These are phyloP conservation scores for Oryza officinalis DNA, from an alignment of 176 grass and related monocot species.

Conservation along the genomic window DNA sequence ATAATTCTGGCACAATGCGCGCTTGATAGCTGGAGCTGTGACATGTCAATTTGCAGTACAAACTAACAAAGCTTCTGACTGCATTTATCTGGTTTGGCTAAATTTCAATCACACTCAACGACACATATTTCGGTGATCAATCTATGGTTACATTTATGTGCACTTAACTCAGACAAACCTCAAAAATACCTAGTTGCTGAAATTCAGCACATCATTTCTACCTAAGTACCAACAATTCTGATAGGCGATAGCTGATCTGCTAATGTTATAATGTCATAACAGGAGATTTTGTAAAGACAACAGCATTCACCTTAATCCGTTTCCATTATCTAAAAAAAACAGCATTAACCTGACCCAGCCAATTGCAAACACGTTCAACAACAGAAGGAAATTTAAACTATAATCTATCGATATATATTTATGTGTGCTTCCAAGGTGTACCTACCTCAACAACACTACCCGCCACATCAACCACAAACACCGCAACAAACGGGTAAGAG, in stretches of 20 bases:
- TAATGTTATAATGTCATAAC: background rate
- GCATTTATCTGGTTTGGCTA: background rate
- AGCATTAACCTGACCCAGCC: background rate
- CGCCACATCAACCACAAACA: background rate
- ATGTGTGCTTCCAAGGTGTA: background rate
- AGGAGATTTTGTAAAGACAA: background rate
- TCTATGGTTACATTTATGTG: background rate
- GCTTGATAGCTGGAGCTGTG: background rate
- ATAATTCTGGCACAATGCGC: background rate
- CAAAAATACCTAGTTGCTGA: background rate
- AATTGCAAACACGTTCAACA: background rate
- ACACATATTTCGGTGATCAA: background rate
- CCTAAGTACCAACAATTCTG: background rate
- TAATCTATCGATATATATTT: background rate
- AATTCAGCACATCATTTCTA: background rate
- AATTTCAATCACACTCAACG: background rate
- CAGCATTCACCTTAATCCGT: background rate
- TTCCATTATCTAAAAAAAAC: background rate
- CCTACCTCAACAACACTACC: background rate
- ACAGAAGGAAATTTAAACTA: background rate
- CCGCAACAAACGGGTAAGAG: background rate
- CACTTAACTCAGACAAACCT: background rate
- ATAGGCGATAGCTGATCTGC: background rate
- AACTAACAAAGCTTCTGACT: background rate
- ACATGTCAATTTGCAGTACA: background rate